Percentiles rank a stretch among this genome's conserved stretches.
phyloP scores from a whole-genome alignment of 192 early-diverging fungal genomes.

The Oehlia diaphana region DNA sequence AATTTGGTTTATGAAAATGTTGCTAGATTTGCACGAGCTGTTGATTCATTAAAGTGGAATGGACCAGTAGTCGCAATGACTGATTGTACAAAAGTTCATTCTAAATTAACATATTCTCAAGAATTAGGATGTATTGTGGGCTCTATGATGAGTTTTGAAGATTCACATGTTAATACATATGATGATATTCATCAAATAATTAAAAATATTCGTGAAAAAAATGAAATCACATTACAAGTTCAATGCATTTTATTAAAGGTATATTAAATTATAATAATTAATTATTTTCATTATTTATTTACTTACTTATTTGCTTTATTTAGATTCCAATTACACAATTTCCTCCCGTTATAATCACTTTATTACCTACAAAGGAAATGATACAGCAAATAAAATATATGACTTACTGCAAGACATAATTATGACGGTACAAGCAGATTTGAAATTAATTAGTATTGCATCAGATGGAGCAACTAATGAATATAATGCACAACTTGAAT shows the following conservation, averaged over 20 bases:
- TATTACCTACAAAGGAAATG: not conserved
- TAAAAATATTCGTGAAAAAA: not conserved
- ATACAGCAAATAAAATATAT: not conserved
- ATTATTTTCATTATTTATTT: too few species aligned
- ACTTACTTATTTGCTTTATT: too few species aligned
- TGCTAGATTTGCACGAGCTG: not conserved
- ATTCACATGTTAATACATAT: not conserved
- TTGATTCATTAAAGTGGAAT: not conserved
- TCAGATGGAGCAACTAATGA: not conserved
- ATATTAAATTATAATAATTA: not conserved
- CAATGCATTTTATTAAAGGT: not conserved
- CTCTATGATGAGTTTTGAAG: not conserved
- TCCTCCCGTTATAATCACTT: not conserved
- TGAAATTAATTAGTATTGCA: not conserved
- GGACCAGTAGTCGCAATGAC: not conserved
- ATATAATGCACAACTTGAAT: not conserved
- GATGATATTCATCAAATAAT: not conserved
- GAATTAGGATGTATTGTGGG: not conserved
- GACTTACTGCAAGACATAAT: not conserved
- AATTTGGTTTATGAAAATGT: not conserved
- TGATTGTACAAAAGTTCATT: not conserved
- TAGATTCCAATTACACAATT: not conserved
- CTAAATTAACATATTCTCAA: not conserved
- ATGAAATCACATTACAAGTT: not conserved
- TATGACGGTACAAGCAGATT: not conserved